Conservation (phyloP, 768 basidiomycete genomes). For the Brasilioporus rufonigricans region DNA sequence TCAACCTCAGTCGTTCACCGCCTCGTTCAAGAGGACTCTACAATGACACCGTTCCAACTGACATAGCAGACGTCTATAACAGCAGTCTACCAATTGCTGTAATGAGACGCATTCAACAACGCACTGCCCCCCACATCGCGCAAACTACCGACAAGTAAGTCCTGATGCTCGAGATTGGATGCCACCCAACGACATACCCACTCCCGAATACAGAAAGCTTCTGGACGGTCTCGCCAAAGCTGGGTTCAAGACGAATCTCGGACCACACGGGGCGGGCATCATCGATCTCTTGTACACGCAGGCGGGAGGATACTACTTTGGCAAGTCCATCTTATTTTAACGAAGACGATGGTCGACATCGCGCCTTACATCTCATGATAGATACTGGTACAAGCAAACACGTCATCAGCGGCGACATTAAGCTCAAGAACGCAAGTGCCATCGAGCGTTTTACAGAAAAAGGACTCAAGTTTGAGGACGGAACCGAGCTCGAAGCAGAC, state of each 20-base stretch:
- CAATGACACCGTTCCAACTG: constrained; percentile 13
- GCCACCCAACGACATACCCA: neutral
- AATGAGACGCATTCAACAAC: constrained; percentile 21
- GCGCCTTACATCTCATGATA: neutral
- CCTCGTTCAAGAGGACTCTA: neutral
- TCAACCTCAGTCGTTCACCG: neutral
- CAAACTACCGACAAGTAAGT: constrained; percentile 29
- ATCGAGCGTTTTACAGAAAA: constrained; percentile 32
- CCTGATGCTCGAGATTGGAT: too few relatives aligned
- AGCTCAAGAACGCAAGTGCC: constrained; percentile 44
- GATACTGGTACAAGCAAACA: constrained; percentile 43
- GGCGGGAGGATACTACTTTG: constrained; percentile 42
- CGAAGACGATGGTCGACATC: too few relatives aligned
- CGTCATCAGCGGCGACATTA: constrained; percentile 48
- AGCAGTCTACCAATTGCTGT: constrained; percentile 8
- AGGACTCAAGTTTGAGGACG: constrained; percentile 19
- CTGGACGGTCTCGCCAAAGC: constrained; percentile 37
- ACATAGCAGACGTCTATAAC: constrained; percentile 21
- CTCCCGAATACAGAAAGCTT: constrained; percentile 28
- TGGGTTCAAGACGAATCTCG: constrained; percentile 38
- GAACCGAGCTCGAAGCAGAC: constrained; percentile 31
- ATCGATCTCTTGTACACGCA: constrained; percentile 25
- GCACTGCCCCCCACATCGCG: constrained; percentile 12
- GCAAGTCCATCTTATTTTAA: constrained; percentile 23
- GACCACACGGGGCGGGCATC: constrained; percentile 34